A percentile compares a stretch with the other conserved stretches of the same genome.
These are phyloP conservation scores for Nannizziopsis arthrosporioides DNA, from an alignment of 2,329 filamentous ascomycete species.

Conservation along the genomic window DNA sequence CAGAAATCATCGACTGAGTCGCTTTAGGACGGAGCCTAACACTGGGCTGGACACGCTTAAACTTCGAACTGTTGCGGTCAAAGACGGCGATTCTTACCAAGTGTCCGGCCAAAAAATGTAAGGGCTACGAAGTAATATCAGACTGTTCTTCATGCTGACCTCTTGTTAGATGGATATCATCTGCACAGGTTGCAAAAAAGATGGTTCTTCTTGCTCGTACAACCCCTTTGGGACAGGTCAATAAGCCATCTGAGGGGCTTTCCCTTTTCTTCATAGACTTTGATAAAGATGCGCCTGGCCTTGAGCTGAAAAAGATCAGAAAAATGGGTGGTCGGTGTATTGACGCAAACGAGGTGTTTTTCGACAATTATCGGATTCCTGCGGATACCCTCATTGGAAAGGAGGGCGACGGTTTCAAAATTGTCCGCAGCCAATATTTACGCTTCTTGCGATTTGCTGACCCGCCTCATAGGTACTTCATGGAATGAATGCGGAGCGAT, in stretches of 20 bases:
- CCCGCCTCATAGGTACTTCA: constrained; percentile 44
- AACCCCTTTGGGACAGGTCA: constrained; percentile 53
- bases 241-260: constrained; percentile 61
- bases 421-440: constrained; percentile 31
- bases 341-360: constrained; percentile 80
- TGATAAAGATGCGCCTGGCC: constrained; percentile 46
- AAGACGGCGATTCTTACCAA: constrained; percentile 50
- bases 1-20: not conserved
- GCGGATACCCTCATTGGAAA: constrained; percentile 54
- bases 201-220: constrained; percentile 77
- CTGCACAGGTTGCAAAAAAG: constrained; percentile 66
- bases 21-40: constrained; percentile 56
- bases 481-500: constrained; percentile 69
- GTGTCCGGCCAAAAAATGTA: constrained; percentile 67
- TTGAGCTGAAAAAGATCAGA: constrained; percentile 60
- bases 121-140: not conserved
- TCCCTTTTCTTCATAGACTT: constrained; percentile 74
- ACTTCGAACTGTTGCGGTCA: constrained; percentile 53
- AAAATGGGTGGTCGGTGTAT: constrained; percentile 80
- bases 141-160: not conserved
- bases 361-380: constrained; percentile 62
- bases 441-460: not conserved
- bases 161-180: constrained; percentile 57
- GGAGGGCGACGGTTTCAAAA: constrained; percentile 67
- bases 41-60: constrained; percentile 67